Percentiles rank a stretch among this genome's conserved stretches.
phyloP scores from a whole-genome alignment of 2,329 filamentous ascomycete species.

The Penicillium verrucosum region DNA sequence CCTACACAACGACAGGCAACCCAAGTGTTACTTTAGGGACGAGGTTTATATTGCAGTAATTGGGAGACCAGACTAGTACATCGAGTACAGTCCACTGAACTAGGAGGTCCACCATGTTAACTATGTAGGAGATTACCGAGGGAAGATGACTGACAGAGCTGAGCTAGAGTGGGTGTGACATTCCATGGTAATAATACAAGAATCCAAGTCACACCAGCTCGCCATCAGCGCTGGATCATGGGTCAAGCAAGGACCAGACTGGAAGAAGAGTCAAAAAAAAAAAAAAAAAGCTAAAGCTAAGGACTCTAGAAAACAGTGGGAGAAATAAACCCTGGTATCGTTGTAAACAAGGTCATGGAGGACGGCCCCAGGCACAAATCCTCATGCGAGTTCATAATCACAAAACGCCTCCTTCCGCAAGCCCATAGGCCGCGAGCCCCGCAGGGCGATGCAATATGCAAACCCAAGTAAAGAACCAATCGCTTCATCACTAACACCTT shows the following conservation, averaged over 20 bases:
- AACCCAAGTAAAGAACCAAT: conserved; percentile 9
- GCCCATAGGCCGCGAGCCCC: conserved; percentile 7
- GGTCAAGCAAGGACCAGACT: not conserved
- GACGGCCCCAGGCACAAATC: conserved; percentile 23
- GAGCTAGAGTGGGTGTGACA: not conserved
- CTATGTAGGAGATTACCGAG: not conserved
- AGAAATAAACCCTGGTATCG: conserved; percentile 1
- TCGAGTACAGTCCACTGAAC: not conserved
- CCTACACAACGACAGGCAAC: not conserved
- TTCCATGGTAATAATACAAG: not conserved
- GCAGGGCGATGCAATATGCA: conserved; percentile 15
- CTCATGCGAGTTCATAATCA: conserved; percentile 16
- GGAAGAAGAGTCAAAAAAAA: not conserved
- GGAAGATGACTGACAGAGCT: not conserved
- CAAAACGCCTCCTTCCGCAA: conserved; percentile 16
- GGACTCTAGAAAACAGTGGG: not conserved
- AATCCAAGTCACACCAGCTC: not conserved
- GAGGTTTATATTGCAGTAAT: too few species aligned
- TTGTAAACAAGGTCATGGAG: conserved; percentile 13
- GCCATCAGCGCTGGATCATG: not conserved
- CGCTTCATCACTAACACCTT: conserved; percentile 19
- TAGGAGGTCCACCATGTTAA: not conserved
- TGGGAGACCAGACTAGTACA: too few species aligned
- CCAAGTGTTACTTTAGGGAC: not conserved
- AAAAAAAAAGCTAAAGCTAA: not conserved